These are phyloP conservation scores for Dactylorhiza incarnata DNA, from an alignment of 106 monocot genomes.

Conservation along the genomic window DNA sequence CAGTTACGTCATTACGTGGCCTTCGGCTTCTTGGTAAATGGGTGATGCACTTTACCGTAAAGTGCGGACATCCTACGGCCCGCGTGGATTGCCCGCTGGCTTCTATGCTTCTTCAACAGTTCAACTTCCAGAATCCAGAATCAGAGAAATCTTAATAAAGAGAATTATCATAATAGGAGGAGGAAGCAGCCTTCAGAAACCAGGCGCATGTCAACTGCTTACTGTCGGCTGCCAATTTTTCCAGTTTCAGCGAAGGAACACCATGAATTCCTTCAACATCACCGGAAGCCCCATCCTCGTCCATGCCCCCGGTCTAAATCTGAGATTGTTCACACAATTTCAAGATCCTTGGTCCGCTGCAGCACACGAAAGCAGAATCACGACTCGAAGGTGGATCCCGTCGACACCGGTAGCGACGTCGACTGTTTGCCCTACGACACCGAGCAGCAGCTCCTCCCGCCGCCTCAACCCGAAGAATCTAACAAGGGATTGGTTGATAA, in stretches of 20 bases:
- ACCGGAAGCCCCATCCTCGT: background rate
- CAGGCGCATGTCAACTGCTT: background rate
- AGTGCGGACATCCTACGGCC: too few relatives aligned
- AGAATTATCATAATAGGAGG: too few relatives aligned
- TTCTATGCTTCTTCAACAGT: too few relatives aligned
- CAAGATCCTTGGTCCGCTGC: slow-evolving; percentile 7
- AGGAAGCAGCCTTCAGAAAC: too few relatives aligned
- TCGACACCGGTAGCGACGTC: slow-evolving; percentile 59
- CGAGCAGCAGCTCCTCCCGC: slow-evolving; percentile 11
- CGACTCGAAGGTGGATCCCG: slow-evolving; percentile 9
- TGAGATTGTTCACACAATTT: background rate
- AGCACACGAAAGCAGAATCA: background rate
- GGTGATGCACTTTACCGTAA: too few relatives aligned
- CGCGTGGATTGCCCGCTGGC: too few relatives aligned
- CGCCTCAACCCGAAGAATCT: background rate
- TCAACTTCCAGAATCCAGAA: too few relatives aligned
- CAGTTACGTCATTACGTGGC: too few relatives aligned
- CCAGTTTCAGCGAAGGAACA: background rate
- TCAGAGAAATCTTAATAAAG: too few relatives aligned
- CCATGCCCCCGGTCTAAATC: background rate
- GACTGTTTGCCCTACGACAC: slow-evolving; percentile 42
- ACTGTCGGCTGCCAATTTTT: background rate
- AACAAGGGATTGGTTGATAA: slow-evolving; percentile 12
- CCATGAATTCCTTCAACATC: background rate
- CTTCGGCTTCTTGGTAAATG: too few relatives aligned